Conservation (phyloP, 2,329 filamentous ascomycete species). For the Pestalotiopsis sp. region DNA sequence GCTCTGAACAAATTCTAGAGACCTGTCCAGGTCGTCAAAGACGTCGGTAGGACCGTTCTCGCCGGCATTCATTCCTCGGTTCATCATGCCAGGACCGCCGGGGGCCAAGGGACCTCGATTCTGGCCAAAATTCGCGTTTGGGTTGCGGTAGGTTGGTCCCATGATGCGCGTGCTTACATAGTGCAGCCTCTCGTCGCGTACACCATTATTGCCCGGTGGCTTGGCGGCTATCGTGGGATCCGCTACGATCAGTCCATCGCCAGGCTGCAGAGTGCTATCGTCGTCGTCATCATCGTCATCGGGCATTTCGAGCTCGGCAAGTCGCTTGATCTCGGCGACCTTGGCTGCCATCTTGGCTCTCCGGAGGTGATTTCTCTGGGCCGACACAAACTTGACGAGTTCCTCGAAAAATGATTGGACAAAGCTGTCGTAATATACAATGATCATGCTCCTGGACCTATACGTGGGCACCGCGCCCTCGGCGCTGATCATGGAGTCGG, state of each 20-base stretch:
- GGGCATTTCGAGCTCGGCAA: constrained; percentile 60
- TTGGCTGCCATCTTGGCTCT: constrained; percentile 85
- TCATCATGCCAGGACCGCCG: constrained; percentile 24
- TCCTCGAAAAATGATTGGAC: constrained; percentile 82
- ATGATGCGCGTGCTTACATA: constrained; percentile 40
- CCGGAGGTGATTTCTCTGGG: constrained; percentile 78
- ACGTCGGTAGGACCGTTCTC: constrained; percentile 40
- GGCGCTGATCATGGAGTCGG: constrained; percentile 52
- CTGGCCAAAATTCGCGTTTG: constrained; percentile 25
- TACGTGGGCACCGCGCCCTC: constrained; percentile 54
- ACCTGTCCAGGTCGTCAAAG: constrained; percentile 75
- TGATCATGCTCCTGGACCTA: constrained; percentile 72
- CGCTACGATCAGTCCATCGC: constrained; percentile 24
- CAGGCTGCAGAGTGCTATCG: constrained; percentile 27
- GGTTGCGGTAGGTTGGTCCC: constrained; percentile 28
- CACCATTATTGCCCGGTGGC: constrained; percentile 13
- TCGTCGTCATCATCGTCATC: constrained; percentile 46
- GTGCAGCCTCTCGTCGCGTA: constrained; percentile 32
- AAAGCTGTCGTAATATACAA: constrained; percentile 90
- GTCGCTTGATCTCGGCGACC: constrained; percentile 63
- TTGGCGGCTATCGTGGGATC: constrained; percentile 14
- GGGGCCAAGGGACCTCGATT: constrained; percentile 15
- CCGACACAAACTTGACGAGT: constrained; percentile 78
- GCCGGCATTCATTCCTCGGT: constrained; percentile 16
- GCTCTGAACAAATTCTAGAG: constrained; percentile 75